Conservation (phyloP, 31 red algal species). For the Bonnemaisonia californica region DNA sequence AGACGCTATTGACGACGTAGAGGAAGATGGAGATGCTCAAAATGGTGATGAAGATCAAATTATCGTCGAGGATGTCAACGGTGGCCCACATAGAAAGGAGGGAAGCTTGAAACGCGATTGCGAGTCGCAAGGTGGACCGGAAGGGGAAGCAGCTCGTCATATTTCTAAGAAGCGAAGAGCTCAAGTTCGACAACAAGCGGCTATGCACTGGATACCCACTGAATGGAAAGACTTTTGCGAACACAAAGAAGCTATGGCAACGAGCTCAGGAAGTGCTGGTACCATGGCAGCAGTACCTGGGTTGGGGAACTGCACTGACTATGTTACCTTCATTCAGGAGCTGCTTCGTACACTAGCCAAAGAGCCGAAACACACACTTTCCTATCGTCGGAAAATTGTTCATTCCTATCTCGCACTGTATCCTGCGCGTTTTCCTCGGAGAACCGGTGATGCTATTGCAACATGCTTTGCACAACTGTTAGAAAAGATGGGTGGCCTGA, state of each 20-base stretch:
- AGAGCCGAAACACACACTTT: conserved; percentile 43
- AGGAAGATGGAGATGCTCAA: conserved; percentile 7
- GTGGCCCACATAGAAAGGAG: background rate
- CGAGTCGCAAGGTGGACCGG: background rate
- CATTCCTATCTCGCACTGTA: conserved; percentile 40
- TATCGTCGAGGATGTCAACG: background rate
- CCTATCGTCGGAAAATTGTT: conserved; percentile 42
- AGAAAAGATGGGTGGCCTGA: conserved; percentile 81
- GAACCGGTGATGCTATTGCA: conserved; percentile 35
- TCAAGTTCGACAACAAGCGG: background rate
- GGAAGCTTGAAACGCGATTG: background rate
- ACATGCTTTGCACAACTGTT: conserved; percentile 45
- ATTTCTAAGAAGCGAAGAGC: background rate
- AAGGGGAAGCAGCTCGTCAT: background rate
- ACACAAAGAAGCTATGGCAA: background rate
- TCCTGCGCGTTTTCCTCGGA: conserved; percentile 50
- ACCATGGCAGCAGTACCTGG: background rate
- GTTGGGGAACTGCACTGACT: conserved; percentile 32
- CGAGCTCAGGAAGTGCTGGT: background rate
- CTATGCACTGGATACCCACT: background rate
- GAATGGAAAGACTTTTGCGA: background rate
- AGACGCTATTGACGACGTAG: background rate
- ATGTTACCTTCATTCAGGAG: conserved; percentile 37
- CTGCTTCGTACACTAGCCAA: conserved; percentile 28
- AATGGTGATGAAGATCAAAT: too few relatives aligned